These are phyloP conservation scores for Sequoia sempervirens DNA, from an alignment of 75 land plant genomes.

Conservation along the genomic window DNA sequence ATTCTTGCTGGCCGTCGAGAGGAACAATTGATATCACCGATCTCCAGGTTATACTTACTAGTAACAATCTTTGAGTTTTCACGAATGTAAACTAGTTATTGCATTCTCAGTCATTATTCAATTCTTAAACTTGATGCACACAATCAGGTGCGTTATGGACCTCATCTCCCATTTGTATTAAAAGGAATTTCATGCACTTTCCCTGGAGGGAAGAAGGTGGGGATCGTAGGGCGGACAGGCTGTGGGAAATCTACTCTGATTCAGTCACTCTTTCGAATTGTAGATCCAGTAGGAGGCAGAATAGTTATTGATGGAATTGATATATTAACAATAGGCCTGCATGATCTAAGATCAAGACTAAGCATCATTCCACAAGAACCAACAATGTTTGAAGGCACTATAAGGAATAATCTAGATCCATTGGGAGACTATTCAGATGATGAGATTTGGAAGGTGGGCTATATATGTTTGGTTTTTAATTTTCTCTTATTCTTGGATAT, in stretches of 20 bases:
- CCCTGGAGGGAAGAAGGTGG: slow-evolving; percentile 30
- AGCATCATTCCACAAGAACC: slow-evolving; percentile 58
- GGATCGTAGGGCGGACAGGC: slow-evolving; percentile 46
- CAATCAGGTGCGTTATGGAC: slow-evolving; percentile 28
- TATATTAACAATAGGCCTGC: slow-evolving; percentile 29
- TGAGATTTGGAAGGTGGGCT: slow-evolving; percentile 41
- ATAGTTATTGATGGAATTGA: slow-evolving; percentile 43
- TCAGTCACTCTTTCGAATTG: slow-evolving; percentile 34
- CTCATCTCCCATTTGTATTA: slow-evolving; percentile 30
- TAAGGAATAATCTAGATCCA: slow-evolving; percentile 44
- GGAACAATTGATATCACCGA: slow-evolving; percentile 14
- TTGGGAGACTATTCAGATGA: slow-evolving; percentile 21
- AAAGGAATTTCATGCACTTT: slow-evolving; percentile 23
- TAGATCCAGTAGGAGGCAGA: slow-evolving; percentile 37
- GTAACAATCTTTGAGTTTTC: neutral
- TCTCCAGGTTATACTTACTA: slow-evolving; percentile 14
- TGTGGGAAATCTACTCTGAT: slow-evolving; percentile 43
- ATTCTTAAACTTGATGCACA: neutral
- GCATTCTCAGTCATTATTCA: neutral
- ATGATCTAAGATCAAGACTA: slow-evolving; percentile 36
- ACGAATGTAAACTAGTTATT: neutral
- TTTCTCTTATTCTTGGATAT: neutral
- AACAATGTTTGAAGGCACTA: slow-evolving; percentile 38
- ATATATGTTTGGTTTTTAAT: neutral
- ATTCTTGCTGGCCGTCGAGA: slow-evolving; percentile 11